A percentile compares a stretch with the other conserved stretches of the same genome.
phyloP scores from a whole-genome alignment of 108 stramenopile species.

The Epipyxis sp. region DNA sequence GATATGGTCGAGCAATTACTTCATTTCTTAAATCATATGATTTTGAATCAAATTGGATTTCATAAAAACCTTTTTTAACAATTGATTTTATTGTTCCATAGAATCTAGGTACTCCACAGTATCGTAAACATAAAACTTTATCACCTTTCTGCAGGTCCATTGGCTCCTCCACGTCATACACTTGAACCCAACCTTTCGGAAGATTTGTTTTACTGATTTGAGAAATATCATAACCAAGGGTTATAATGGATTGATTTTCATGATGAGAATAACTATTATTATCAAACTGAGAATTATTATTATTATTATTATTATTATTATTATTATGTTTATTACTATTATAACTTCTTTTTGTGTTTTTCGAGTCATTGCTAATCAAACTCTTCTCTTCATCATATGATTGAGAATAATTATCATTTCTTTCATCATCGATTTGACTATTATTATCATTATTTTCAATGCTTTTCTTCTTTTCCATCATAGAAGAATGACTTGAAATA shows the following conservation, averaged over 20 bases:
- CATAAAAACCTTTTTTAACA: background rate
- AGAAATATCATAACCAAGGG: too few species aligned
- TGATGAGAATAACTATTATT: background rate
- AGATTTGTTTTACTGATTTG: background rate
- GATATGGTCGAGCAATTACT: background rate
- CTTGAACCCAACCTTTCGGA: constrained; percentile 18
- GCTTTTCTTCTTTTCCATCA: background rate
- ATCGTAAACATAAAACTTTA: background rate
- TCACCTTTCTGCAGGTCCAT: constrained; percentile 6
- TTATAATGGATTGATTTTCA: background rate
- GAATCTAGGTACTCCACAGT: background rate
- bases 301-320: background rate
- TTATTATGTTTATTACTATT: background rate
- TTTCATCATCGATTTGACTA: background rate
- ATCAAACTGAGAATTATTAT: background rate
- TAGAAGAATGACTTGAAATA: background rate
- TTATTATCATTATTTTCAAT: background rate
- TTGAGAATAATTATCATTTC: background rate
- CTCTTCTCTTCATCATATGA: background rate
- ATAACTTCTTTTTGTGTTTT: background rate
- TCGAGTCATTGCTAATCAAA: background rate
- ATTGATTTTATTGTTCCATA: background rate
- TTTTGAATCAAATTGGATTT: background rate
- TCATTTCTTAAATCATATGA: background rate
- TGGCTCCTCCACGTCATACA: constrained; percentile 23